Evolutionary conservation across 129 eudicot species (phyloP).

Genomic region (carrot (Daucus carota)): DNA sequence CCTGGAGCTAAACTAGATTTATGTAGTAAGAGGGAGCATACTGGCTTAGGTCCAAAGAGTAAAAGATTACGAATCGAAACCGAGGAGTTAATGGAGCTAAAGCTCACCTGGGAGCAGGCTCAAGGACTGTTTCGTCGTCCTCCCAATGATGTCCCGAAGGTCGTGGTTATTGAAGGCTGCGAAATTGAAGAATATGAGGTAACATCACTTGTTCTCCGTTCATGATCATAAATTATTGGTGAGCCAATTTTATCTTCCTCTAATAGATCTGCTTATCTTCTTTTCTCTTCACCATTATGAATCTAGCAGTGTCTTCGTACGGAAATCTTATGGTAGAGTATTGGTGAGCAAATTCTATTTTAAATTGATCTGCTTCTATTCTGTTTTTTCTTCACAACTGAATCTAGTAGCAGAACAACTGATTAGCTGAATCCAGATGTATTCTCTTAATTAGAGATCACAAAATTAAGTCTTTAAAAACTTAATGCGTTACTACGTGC

Average conservation of each 20-base stretch:
- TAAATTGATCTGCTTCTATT: not conserved
- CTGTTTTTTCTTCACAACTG: not conserved
- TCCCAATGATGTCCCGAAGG: conserved; percentile 31
- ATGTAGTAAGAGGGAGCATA: conserved; percentile 44
- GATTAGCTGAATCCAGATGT: too few relatives aligned
- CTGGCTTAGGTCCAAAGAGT: conserved; percentile 27
- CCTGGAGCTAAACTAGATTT: conserved; percentile 19
- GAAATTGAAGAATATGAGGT: conserved; percentile 86
- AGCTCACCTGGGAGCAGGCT: conserved; percentile 56
- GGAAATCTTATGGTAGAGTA: not conserved
- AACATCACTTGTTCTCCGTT: not conserved
- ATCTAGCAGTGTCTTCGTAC: not conserved
- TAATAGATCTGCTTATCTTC: not conserved
- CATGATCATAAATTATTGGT: not conserved
- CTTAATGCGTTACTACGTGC: too few relatives aligned
- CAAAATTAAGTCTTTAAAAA: too few relatives aligned
- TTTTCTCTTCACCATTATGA: not conserved
- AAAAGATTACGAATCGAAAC: conserved; percentile 42
- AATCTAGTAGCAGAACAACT: not conserved
- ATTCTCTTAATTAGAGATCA: not conserved
- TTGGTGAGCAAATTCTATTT: not conserved
- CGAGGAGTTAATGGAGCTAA: conserved; percentile 40
- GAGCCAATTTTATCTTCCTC: not conserved
- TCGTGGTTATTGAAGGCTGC: conserved; percentile 47
- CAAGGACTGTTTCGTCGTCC: conserved; percentile 57